Conservation (phyloP, 73 alveolate species). For the Strombidium stylifer region DNA sequence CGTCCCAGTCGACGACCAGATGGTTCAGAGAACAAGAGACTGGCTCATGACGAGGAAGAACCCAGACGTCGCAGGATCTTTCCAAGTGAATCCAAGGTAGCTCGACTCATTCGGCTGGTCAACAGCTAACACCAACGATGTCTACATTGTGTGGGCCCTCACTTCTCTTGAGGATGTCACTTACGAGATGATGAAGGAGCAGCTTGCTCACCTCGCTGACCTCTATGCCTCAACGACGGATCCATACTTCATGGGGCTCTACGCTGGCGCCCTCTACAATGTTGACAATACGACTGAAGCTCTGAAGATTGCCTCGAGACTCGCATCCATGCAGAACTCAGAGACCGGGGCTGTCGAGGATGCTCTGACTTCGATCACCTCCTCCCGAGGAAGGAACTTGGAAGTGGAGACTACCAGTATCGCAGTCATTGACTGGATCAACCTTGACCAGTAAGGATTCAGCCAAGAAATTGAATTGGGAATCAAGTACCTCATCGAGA, state of each 20-base stretch:
- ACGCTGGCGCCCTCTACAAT: not conserved
- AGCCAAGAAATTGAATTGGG: not conserved
- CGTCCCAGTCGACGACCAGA: not conserved
- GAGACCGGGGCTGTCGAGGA: not conserved
- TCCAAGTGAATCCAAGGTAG: not conserved
- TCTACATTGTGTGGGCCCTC: slow-evolving; percentile 13
- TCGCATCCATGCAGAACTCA: not conserved
- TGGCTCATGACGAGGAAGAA: slow-evolving; percentile 1
- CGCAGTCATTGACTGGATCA: slow-evolving; percentile 1
- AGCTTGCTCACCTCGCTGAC: not conserved
- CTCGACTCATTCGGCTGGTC: slow-evolving; percentile 3
- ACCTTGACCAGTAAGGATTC: not conserved
- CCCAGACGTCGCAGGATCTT: not conserved
- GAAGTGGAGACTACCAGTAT: slow-evolving; percentile 7
- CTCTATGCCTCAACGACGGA: not conserved
- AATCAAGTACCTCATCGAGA: not conserved
- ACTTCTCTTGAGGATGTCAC: not conserved
- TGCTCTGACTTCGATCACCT: slow-evolving; percentile 4
- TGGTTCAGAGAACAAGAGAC: not conserved
- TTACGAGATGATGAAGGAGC: not conserved
- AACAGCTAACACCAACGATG: slow-evolving; percentile 2
- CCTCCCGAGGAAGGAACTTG: not conserved
- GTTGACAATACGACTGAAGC: not conserved
- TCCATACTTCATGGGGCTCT: not conserved
- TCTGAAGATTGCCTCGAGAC: not conserved